Evolutionary conservation across 139 green algal species (phyloP), one percentile per base, ranked within the genome.

Genomic region (Pseudopediastrum boryanum): DNA sequence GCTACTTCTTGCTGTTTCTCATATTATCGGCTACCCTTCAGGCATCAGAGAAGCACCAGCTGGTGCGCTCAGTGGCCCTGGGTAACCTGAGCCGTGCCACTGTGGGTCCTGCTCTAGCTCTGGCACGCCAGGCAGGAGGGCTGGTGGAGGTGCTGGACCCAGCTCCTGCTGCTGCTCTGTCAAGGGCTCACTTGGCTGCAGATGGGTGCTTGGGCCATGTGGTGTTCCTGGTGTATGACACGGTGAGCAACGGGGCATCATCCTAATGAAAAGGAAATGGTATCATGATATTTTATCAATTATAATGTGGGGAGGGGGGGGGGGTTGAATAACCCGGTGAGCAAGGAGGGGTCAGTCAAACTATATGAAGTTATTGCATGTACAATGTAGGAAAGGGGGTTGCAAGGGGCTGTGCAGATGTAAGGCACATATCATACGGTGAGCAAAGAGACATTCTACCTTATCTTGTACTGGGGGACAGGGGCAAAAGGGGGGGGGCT

Each of bases 151-250:
- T 95, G 33, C 2, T 89, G 1, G 51, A 87, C n/a, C 86, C 87
- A 0, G 63, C 86, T 0, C 84, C 91, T 6, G 80, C 84, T 33
- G 79, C 80, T 1, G 66, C 90, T 38, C 67, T 89, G 2, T 59
- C 62, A 2, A 35, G 74, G 13, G 81, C 80, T 5, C 89, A 90
- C 64, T 85, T 98, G 71, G 38, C 43, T 13, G 80, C 87, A 13
- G 94, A 98, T 67, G 94, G 94, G 41, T 98, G 94, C 86, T 81
- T 35, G 42, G 89, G 90, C 25, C 33, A 77, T 2, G 71, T 90
- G 12, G 71, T 91, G 21, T 78, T 95, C 21, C 70, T 94, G 3
- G 64, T 89, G 3, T 97, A 93, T 80, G 71, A 78, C n/a, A 85
- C 88, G 38, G 88, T 91, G 63, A 64, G 84, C 52, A 5, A 58